Evolutionary conservation across 495 filamentous ascomycete species (phyloP), one percentile per base, ranked within the genome.

Genomic region (Podospora anserina): DNA sequence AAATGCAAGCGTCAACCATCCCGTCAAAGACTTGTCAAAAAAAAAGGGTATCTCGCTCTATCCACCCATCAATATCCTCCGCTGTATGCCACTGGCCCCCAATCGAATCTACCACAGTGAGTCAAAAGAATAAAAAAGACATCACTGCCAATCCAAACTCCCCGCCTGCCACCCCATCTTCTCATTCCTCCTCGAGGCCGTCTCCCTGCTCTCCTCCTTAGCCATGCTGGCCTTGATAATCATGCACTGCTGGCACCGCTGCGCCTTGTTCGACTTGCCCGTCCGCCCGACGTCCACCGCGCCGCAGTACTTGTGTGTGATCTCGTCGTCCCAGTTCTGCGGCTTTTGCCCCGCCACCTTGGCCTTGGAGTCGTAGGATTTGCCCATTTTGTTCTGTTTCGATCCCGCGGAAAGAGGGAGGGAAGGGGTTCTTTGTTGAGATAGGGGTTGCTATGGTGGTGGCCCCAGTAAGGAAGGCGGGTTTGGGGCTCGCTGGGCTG

Each of bases 231-330:
- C 71, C 72, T 77, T 77, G 70, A 77, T n/a, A 2, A 32, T 61
- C 23, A 71, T 53, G 44, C 75, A 77, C 7, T 59, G 67, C 27
- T 71, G 67, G 69, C 75, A 77, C 49, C 72, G 69, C 53, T 77
- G 75, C 5, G 73, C 75, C 64, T 76, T 75, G 73, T 76, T 76
- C 11, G 75, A 68, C 44, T 67, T 69, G 34, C 70, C 73, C 3
- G 18, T n/a, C 26, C 68, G 68, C 16, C 71, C 73, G 28, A 34
- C 27, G 68, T 77, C 75, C 15, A 69, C 18, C 49, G 63, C 61
- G 44, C 71, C 71, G 69, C 75, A 77, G 62, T 76, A 77, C 65
- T 77, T 77, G 70, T 77, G 75, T 0, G 60, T 32, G 16, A 67
- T 49, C 26, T 69, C 4, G 19, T 74, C 74, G 1, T 59, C 69